Base-by-base conservation (phyloP, 108 stramenopile species). In the Cyclotella baltica region DNA sequence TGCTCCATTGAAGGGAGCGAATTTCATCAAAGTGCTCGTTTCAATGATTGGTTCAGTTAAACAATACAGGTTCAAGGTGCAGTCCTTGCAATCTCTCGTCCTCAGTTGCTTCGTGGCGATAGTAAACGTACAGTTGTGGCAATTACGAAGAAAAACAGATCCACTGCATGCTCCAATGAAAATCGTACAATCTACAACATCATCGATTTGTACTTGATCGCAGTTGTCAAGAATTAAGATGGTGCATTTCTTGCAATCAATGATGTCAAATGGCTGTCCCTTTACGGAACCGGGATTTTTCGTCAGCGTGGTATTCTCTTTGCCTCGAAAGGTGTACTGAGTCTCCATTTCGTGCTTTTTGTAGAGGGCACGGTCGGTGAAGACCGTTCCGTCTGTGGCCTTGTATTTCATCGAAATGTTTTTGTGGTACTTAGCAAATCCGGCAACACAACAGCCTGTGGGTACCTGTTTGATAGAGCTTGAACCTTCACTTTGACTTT, bases 11-110 rank as follows among this genome's bases (percentile, higher is more conserved):
- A 92, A 92, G 4, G 86, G 83, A 36, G 77, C 86, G 46, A 87
- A 87, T 43, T 34, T 43, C 76, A 95, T 81, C 34, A 72, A 67
- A 5, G 67, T 73, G 19, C 85, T 86, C 10, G 78, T 88, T 71
- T 95, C 94, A 70, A 95, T 92, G 48, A 89, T 84, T 52, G 92
- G 90, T 47, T 91, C 92, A 19, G 94, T 90, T 86, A 90, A 90
- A 72, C 76, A 76, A 73, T 90, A 93, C 47, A 93, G 68, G 58
- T 85, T 75, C 34, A 95, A 79, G 34, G 67, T 85, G 68, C 91
- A 95, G 56, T 88, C 72, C n/a, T 36, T n/a, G 69, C 88, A 89
- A 73, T 92, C 90, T 3, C 92, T 64, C 16, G 86, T 88, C 35
- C 94, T 67, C 16, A 95, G 83, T 58, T 95, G 94, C 69, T 92